A percentile compares a stretch with the other conserved stretches of the same genome.
Conservation (phyloP, 164 flowering plant species). For the Kalanchoe fedtschenkoi region DNA sequence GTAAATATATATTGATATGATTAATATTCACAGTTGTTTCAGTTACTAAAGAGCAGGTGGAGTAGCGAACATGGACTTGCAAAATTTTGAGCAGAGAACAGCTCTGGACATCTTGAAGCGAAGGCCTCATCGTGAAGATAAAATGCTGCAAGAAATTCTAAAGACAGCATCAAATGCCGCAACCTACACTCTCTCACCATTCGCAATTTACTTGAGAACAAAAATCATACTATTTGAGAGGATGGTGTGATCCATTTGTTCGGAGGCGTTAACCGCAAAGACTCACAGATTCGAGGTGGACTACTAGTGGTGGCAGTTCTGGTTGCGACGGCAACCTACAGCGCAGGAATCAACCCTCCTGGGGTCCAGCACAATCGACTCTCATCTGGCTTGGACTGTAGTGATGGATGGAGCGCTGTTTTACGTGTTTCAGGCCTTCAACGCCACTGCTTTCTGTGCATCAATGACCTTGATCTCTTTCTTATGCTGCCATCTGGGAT, state of each 20-base stretch:
- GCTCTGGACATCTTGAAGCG: conserved; percentile 7
- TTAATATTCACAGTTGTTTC: background rate
- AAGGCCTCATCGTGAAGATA: background rate
- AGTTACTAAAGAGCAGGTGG: background rate
- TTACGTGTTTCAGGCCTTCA: conserved; percentile 6
- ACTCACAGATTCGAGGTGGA: background rate
- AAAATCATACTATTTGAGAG: background rate
- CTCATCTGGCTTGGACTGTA: background rate
- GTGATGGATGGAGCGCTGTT: background rate
- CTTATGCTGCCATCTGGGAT: background rate
- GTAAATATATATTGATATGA: background rate
- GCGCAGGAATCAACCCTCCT: conserved; percentile 13
- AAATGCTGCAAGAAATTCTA: background rate
- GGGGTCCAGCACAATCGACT: background rate
- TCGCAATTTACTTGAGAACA: background rate
- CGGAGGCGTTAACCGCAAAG: background rate
- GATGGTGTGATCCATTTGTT: background rate
- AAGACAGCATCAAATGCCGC: background rate
- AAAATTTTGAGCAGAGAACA: background rate
- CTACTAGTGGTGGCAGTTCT: conserved; percentile 12
- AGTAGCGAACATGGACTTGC: conserved; percentile 4
- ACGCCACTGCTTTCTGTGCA: conserved; percentile 2
- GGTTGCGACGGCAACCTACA: conserved; percentile 14
- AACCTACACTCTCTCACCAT: background rate
- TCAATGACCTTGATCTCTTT: background rate